These are phyloP conservation scores for Lipomyces yamadae DNA, from an alignment of 805 yeast species.

Conservation along the genomic window DNA sequence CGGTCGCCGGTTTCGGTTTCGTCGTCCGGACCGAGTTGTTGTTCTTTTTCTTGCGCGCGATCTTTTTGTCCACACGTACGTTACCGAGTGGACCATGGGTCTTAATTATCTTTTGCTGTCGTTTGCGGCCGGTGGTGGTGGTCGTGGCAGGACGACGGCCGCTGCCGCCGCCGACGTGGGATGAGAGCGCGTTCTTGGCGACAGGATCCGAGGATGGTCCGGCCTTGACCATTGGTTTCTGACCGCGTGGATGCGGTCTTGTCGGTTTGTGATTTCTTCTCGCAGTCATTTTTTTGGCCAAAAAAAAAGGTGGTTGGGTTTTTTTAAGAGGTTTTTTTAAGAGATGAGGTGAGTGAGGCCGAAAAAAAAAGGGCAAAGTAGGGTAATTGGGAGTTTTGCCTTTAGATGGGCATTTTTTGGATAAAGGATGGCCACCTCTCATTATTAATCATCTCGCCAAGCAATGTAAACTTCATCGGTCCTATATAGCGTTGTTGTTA, in stretches of 20 bases:
- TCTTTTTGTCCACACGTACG: conserved; percentile 27
- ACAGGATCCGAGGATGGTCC: conserved; percentile 24
- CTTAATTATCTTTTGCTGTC: conserved; percentile 15
- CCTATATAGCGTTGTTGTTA: no score
- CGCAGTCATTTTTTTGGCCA: conserved; percentile 9
- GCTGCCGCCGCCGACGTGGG: conserved; percentile 20
- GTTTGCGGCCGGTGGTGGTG: no score
- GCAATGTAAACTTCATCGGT: conserved; percentile 34
- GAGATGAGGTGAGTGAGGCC: no score
- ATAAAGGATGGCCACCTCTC: no score
- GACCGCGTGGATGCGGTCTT: conserved; percentile 27
- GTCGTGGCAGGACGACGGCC: not conserved
- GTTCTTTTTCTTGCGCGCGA: conserved; percentile 7
- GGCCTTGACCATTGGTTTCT: conserved; percentile 34
- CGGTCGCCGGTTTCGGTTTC: conserved; percentile 30
- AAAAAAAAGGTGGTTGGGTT: not conserved
- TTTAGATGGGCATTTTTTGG: not conserved
- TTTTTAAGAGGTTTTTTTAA: not conserved
- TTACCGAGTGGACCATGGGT: conserved; percentile 34
- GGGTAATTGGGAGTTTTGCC: not conserved
- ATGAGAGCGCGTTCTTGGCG: conserved; percentile 30
- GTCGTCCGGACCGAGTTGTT: conserved; percentile 19
- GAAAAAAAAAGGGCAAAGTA: not conserved
- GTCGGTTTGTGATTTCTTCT: conserved; percentile 6
- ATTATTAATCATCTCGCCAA: conserved; percentile 28